Base-by-base conservation (phyloP, 164 flowering plant species). In the Protea cynaroides region DNA sequence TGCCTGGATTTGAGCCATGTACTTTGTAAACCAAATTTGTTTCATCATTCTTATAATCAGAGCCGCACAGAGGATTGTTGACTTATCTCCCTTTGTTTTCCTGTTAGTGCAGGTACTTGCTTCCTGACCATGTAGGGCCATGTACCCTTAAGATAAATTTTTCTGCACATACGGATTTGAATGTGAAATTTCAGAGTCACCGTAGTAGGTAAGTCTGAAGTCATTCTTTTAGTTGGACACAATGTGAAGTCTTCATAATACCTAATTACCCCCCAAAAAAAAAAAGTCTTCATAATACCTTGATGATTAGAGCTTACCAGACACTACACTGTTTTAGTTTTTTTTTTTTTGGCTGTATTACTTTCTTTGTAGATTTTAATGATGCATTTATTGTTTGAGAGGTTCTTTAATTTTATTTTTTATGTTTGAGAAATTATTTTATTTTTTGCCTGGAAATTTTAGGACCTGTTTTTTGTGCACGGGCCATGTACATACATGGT, bases 121-220 rank as follows among this genome's bases (percentile, higher is more conserved):
- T 94, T 80, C 88, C 89, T 21, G 97, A 90, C 54, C 76, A 80
- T 70, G 55, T 90, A 64, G 86, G 86, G 43, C 79, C 82, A 18
- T 94, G 97, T 72, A 46, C 78, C 25, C 87, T 94, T 29, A 82
- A 68, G 77, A 94, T 94, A 25, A 85, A 92, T 11, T 94, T 76
- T 79, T 94, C 98, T 76, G 98, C 89, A 9, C 96, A 94, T 60
- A 86, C 88, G 17, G 98, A 93, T 75, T 71, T 93, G 75, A 93
- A 80, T 79, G 95, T 93, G 25, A 93, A 93, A 73, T 93, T 93
- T 65, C 98, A 93, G 79, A 81, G 87, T 70, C 97, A 90, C 65
- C 79, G 98, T 24, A 93, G 98, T 84, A 87, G 98, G 98, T 93
- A 73, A 53, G 57, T 25, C 51, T 46, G 10, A 19, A 8, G 34